Conservation (phyloP, 345 rosid species). For the Hypericum androsaemum region DNA sequence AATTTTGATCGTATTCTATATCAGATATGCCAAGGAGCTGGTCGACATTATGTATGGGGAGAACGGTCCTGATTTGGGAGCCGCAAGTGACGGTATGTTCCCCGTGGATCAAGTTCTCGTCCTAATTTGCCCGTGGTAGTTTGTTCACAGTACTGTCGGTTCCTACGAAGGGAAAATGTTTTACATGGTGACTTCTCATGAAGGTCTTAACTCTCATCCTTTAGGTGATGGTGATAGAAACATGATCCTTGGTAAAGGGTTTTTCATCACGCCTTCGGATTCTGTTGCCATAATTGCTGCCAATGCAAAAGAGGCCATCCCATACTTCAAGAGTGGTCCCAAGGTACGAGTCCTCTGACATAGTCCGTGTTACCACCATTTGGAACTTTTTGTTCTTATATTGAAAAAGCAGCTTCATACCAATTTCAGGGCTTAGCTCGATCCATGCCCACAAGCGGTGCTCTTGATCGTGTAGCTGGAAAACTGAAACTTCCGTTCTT, state of each 20-base stretch:
- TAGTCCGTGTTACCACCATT: constrained; percentile 1
- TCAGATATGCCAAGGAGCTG: constrained; percentile 91
- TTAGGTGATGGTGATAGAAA: constrained; percentile 97
- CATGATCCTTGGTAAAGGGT: constrained; percentile 77
- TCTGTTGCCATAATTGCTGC: constrained; percentile 94
- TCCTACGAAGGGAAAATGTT: no score
- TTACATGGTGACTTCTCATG: background rate
- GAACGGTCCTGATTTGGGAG: constrained; percentile 87
- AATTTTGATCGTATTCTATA: constrained; percentile 16
- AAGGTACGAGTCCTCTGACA: constrained; percentile 39
- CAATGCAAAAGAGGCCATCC: constrained; percentile 75
- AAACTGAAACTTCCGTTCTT: constrained; percentile 74
- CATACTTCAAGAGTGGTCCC: constrained; percentile 64
- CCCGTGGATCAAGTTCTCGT: background rate
- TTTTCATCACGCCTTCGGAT: constrained; percentile 91
- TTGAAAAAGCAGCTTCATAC: constrained; percentile 7
- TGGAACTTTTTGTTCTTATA: background rate
- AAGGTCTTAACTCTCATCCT: constrained; percentile 10
- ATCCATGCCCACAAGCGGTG: constrained; percentile 97
- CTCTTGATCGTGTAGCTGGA: constrained; percentile 88
- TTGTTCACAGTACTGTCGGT: background rate
- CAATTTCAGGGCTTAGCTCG: constrained; percentile 74
- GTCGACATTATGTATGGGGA: constrained; percentile 66
- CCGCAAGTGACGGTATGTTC: constrained; percentile 85
- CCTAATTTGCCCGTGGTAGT: background rate